Evolutionary conservation across 345 rosid genomes (phyloP).

Genomic region (Citrus medica): DNA sequence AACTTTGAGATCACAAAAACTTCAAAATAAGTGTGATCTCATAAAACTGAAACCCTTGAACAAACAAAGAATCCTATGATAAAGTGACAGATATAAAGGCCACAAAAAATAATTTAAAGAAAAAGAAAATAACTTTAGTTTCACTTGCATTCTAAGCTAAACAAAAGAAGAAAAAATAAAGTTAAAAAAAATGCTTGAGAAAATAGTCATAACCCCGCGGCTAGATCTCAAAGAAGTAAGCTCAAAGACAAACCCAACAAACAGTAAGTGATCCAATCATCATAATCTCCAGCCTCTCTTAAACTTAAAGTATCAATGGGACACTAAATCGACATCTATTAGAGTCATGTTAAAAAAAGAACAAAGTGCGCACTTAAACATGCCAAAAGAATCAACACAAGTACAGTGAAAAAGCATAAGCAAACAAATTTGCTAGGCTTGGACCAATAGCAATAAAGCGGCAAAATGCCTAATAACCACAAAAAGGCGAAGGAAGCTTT

Average conservation of each 20-base stretch:
- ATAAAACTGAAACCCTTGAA: slow-evolving; percentile 24
- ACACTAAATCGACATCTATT: slow-evolving; percentile 11
- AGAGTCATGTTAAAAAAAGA: slow-evolving; percentile 22
- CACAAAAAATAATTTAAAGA: slow-evolving; percentile 22
- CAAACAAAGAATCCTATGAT: slow-evolving; percentile 28
- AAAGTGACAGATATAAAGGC: slow-evolving; percentile 37
- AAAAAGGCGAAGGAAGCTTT: not conserved
- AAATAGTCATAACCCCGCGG: slow-evolving; percentile 52
- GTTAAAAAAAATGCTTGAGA: slow-evolving; percentile 18
- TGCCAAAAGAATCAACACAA: slow-evolving; percentile 22
- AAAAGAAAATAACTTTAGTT: slow-evolving; percentile 30
- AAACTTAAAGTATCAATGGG: slow-evolving; percentile 27
- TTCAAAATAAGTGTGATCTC: slow-evolving; percentile 24
- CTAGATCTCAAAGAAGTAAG: slow-evolving; percentile 52
- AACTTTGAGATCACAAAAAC: slow-evolving; percentile 31
- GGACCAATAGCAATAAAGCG: slow-evolving; percentile 30
- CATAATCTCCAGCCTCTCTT: slow-evolving; percentile 22
- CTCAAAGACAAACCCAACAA: slow-evolving; percentile 34
- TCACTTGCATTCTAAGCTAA: slow-evolving; percentile 83
- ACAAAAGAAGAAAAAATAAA: slow-evolving; percentile 20
- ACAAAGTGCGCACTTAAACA: slow-evolving; percentile 19
- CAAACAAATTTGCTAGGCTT: slow-evolving; percentile 9
- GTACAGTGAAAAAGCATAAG: slow-evolving; percentile 28
- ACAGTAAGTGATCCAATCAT: slow-evolving; percentile 34
- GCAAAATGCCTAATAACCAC: not conserved